Conservation (phyloP, 208 protist genomes). For the Crithidia bombi region DNA sequence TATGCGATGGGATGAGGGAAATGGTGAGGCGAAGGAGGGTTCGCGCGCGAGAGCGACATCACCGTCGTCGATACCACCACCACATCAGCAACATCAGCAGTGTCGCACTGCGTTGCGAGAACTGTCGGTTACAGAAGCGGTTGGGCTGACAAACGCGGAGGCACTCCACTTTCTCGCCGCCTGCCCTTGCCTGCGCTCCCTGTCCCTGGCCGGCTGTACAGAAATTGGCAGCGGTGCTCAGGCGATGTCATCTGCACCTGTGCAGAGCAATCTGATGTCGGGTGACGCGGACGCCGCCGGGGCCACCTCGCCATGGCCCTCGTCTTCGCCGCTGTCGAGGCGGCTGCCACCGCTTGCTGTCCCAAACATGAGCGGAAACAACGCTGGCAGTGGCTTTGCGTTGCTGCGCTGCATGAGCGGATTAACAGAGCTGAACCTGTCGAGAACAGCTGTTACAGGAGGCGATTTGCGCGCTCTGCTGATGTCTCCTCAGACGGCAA, state of each 20-base stretch:
- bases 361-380: background rate
- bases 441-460: conserved; percentile 31
- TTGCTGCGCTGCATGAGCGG: conserved; percentile 35
- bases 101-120: conserved; percentile 30
- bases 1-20: too few species aligned
- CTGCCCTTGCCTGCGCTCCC: conserved; percentile 33
- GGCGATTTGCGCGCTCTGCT: conserved; percentile 7
- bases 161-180: conserved; percentile 28
- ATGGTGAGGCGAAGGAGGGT: too few species aligned
- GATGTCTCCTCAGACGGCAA: background rate
- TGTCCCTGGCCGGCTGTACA: conserved; percentile 37
- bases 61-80: background rate
- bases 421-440: conserved; percentile 54
- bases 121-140: conserved; percentile 42
- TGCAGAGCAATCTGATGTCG: too few species aligned
- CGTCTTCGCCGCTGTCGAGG: too few species aligned
- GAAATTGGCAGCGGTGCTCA: conserved; percentile 19
- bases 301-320: too few species aligned
- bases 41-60: too few species aligned
- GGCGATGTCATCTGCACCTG: background rate
- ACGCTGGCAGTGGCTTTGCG: background rate
- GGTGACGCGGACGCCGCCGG: too few species aligned
- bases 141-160: conserved; percentile 22
- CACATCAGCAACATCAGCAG: background rate
- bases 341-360: background rate